Conservation (phyloP, 116 monocot genomes). For the Cymodocea nodosa region DNA sequence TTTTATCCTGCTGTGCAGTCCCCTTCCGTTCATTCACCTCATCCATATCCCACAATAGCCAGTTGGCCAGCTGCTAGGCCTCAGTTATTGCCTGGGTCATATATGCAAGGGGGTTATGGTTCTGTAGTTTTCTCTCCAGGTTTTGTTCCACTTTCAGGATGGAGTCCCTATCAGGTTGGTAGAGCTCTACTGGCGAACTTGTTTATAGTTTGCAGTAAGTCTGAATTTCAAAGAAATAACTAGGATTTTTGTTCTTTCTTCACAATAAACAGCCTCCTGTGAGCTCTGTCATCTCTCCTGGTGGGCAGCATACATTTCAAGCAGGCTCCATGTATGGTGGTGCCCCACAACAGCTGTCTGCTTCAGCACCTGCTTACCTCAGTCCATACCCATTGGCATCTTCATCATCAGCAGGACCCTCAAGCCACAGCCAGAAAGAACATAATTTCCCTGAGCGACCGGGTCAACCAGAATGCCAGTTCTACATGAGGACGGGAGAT, state of each 20-base stretch:
- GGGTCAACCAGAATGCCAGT: conserved; percentile 81
- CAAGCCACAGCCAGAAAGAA: conserved; percentile 12
- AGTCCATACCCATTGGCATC: conserved; percentile 25
- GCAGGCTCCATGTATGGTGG: conserved; percentile 45
- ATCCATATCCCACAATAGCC: conserved; percentile 30
- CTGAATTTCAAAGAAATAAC: neutral
- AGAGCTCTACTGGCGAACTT: neutral
- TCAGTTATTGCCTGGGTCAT: conserved; percentile 13
- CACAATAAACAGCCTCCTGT: conserved; percentile 24
- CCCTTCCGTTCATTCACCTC: conserved; percentile 32
- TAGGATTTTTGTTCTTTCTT: neutral
- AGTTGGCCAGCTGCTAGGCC: conserved; percentile 53
- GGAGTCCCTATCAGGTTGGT: conserved; percentile 25
- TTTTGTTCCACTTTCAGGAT: conserved; percentile 14
- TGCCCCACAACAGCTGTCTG: conserved; percentile 35
- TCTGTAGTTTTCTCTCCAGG: conserved; percentile 10
- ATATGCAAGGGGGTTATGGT: conserved; percentile 18
- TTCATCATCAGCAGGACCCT: conserved; percentile 20
- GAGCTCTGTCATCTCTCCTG: conserved; percentile 31
- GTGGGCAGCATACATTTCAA: conserved; percentile 34
- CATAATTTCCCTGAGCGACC: conserved; percentile 52
- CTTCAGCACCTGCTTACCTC: conserved; percentile 30
- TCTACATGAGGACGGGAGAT: conserved; percentile 71
- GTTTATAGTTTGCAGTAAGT: neutral
- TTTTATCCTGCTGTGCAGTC: conserved; percentile 62